Conservation (phyloP, 164 flowering plant species). For the Vitis rotundifolia region DNA sequence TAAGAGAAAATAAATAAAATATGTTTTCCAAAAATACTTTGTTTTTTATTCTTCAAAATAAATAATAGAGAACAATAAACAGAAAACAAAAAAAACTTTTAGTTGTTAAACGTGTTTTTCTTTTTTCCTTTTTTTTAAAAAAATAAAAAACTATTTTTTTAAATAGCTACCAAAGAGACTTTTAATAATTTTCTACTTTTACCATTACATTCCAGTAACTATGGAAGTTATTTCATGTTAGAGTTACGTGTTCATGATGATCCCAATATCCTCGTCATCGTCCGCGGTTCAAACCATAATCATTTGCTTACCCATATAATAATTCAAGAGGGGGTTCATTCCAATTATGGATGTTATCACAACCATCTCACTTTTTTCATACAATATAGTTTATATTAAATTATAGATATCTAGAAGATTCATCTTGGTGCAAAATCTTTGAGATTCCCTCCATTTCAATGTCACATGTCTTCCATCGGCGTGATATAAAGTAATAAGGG, state of each 20-base stretch:
- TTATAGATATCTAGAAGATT: constrained; percentile 17
- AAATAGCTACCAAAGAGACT: too few species aligned
- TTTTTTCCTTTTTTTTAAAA: too few species aligned
- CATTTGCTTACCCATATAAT: background rate
- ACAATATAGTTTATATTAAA: background rate
- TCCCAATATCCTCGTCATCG: background rate
- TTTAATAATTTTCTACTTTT: too few species aligned
- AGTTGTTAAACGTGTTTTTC: too few species aligned
- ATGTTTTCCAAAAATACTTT: too few species aligned
- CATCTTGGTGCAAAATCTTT: constrained; percentile 20
- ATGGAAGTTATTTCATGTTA: too few species aligned
- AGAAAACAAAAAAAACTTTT: too few species aligned
- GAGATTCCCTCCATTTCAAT: constrained; percentile 17
- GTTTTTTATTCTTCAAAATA: too few species aligned
- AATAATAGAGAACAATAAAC: too few species aligned
- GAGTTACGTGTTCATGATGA: background rate
- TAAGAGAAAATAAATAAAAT: too few species aligned
- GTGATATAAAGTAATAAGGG: background rate
- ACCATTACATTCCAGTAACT: too few species aligned
- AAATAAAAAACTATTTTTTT: too few species aligned
- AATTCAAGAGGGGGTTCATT: background rate
- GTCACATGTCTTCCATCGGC: constrained; percentile 15
- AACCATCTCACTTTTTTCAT: background rate
- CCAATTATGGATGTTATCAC: background rate
- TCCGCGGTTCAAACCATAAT: background rate